Evolutionary conservation across 192 early-diverging fungal genomes (phyloP).

Genomic region (Lunasporangiospora selenospora): DNA sequence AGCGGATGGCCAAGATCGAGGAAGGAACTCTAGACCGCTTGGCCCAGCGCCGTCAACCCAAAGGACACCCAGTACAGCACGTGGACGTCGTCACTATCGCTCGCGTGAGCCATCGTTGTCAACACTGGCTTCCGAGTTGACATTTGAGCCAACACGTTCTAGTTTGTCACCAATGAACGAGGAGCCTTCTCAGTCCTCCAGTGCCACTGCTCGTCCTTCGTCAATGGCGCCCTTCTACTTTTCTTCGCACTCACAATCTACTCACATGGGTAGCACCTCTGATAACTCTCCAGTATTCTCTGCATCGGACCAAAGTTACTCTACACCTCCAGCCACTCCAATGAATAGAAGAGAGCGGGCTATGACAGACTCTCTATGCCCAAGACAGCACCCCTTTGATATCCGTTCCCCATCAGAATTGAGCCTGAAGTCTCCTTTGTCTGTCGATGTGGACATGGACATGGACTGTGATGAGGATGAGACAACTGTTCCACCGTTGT

Average conservation of each 20-base stretch:
- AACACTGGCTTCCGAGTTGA: conserved; percentile 29
- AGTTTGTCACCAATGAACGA: conserved; percentile 40
- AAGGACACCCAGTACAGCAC: neutral
- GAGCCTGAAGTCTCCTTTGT: no score
- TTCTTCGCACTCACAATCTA: conserved; percentile 18
- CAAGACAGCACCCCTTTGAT: no score
- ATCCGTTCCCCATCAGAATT: no score
- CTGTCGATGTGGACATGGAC: no score
- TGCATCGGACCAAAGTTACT: neutral
- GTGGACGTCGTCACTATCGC: conserved; percentile 26
- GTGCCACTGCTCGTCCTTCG: conserved; percentile 4
- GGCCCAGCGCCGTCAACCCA: no score
- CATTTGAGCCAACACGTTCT: conserved; percentile 31
- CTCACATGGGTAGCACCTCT: conserved; percentile 3
- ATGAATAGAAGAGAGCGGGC: conserved; percentile 11
- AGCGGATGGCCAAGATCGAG: no score
- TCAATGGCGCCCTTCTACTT: conserved; percentile 36
- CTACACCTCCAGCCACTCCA: conserved; percentile 19
- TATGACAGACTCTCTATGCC: neutral
- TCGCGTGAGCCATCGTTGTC: conserved; percentile 41
- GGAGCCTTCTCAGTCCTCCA: neutral
- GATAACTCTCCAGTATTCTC: neutral
- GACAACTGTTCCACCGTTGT: no score
- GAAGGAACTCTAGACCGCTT: no score
- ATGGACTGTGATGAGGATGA: no score